Evolutionary conservation across 176 grass and related monocot genomes (phyloP).

Genomic region (Dendrocalamus sinicus): DNA sequence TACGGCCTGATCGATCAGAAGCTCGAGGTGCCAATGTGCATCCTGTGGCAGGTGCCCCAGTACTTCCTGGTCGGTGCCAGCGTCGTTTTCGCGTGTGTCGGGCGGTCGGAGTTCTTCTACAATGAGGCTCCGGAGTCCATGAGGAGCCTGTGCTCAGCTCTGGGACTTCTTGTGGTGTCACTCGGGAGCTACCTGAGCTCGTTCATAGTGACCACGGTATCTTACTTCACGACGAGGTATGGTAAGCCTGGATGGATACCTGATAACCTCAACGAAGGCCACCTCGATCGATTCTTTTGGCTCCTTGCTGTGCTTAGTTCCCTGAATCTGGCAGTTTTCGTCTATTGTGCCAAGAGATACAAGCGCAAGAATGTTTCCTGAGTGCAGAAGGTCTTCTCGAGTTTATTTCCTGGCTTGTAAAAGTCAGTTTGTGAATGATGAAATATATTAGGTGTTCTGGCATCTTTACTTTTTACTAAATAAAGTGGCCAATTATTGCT

Average conservation of each 20-base stretch:
- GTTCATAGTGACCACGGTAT: constrained; percentile 52
- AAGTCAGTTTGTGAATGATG: neutral
- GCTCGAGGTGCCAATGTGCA: constrained; percentile 55
- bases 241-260: constrained; percentile 59
- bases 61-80: constrained; percentile 63
- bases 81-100: constrained; percentile 62
- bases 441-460: no score
- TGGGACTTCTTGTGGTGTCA: constrained; percentile 47
- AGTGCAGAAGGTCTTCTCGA: neutral
- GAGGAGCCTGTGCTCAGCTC: constrained; percentile 56
- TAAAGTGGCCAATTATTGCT: no score
- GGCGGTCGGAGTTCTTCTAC: constrained; percentile 65
- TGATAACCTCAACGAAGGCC: constrained; percentile 58
- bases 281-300: constrained; percentile 66
- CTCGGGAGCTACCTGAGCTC: constrained; percentile 67
- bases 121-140: constrained; percentile 60
- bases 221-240: constrained; percentile 40
- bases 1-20: constrained; percentile 27
- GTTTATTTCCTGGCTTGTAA: neutral
- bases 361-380: constrained; percentile 39
- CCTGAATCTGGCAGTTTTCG: constrained; percentile 53
- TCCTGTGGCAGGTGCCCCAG: constrained; percentile 76
- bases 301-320: constrained; percentile 46
- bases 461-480: no score
- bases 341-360: constrained; percentile 47